phyloP scores from a whole-genome alignment of 2,329 filamentous ascomycete genomes.

The Massarina eburnea region DNA sequence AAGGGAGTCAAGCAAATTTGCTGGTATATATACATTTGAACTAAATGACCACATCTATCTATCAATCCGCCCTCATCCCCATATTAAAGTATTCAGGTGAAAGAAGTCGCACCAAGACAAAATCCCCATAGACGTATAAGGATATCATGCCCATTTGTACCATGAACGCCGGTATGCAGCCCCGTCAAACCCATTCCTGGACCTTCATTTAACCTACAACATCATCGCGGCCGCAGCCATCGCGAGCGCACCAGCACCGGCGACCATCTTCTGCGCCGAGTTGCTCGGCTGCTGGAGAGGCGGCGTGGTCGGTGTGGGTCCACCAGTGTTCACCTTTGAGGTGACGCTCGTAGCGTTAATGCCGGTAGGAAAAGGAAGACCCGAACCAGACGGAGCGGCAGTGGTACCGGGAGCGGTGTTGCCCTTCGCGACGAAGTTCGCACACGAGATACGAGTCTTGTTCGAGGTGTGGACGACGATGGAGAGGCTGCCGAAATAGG shows the following conservation, averaged over 20 bases:
- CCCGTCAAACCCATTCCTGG: conserved; percentile 1
- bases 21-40: too few species aligned
- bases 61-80: too few species aligned
- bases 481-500: conserved; percentile 57
- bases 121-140: background rate
- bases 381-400: conserved; percentile 13
- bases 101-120: background rate
- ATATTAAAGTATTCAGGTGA: too few species aligned
- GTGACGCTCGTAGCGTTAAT: conserved; percentile 11
- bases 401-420: conserved; percentile 47
- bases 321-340: conserved; percentile 14
- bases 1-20: too few species aligned
- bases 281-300: conserved; percentile 19
- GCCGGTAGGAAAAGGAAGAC: conserved; percentile 15
- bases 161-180: conserved; percentile 18
- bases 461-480: conserved; percentile 58
- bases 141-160: background rate
- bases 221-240: conserved; percentile 24
- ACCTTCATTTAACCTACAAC: conserved; percentile 18
- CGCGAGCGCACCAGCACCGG: conserved; percentile 23
- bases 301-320: conserved; percentile 15
- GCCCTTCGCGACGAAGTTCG: conserved; percentile 59
- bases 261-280: conserved; percentile 22
- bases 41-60: too few species aligned
- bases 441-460: conserved; percentile 58